A percentile compares a stretch with the other conserved stretches of the same genome.
Evolutionary conservation across 768 basidiomycete genomes (phyloP).

Genomic region (Suillus bovinus): DNA sequence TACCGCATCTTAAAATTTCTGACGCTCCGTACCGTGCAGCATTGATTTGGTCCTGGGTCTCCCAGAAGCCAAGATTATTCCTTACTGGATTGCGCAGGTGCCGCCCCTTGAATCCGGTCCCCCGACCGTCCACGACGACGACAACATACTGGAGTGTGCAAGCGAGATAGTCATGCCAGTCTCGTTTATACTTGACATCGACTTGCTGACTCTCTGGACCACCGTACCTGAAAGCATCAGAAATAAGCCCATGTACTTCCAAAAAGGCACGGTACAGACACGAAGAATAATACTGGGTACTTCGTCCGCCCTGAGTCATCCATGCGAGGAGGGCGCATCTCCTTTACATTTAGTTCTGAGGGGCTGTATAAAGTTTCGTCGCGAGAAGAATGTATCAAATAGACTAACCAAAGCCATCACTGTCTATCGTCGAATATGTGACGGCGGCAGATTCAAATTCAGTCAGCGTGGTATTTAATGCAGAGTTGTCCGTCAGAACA

Average conservation of each 20-base stretch:
- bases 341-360: slow-evolving; percentile 84
- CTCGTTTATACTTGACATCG: slow-evolving; percentile 60
- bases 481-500: slow-evolving; percentile 69
- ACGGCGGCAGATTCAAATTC: slow-evolving; percentile 75
- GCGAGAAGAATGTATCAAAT: slow-evolving; percentile 18
- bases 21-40: slow-evolving; percentile 68
- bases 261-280: slow-evolving; percentile 44
- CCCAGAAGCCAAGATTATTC: slow-evolving; percentile 84
- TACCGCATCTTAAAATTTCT: slow-evolving; percentile 9
- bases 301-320: slow-evolving; percentile 94
- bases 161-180: slow-evolving; percentile 89
- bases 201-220: slow-evolving; percentile 88
- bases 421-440: slow-evolving; percentile 68
- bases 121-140: slow-evolving; percentile 89
- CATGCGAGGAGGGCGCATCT: slow-evolving; percentile 89
- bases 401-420: slow-evolving; percentile 72
- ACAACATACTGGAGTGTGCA: slow-evolving; percentile 81
- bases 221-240: slow-evolving; percentile 64
- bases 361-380: slow-evolving; percentile 21
- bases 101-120: slow-evolving; percentile 91
- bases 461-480: slow-evolving; percentile 59
- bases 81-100: slow-evolving; percentile 85
- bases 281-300: slow-evolving; percentile 91
- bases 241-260: neutral
- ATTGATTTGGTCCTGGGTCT: slow-evolving; percentile 86